These are phyloP conservation scores for Blastobotrys capitulatus DNA, from an alignment of 1,139 yeast species.

Conservation along the genomic window DNA sequence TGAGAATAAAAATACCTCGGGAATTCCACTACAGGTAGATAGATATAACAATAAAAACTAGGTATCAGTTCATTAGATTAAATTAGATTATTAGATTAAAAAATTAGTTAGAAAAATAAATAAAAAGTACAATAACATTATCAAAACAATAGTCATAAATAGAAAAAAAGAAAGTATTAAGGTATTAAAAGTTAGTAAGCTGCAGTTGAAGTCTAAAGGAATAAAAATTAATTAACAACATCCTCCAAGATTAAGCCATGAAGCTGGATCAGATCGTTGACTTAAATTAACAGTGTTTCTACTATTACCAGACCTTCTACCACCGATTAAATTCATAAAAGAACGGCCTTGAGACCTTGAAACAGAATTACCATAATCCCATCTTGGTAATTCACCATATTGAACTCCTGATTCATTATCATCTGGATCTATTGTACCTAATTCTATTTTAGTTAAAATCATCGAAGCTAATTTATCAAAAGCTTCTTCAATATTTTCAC, in stretches of 20 bases:
- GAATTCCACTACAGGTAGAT: too few relatives aligned
- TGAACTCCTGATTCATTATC: conserved; percentile 42
- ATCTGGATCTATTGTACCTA: conserved; percentile 43
- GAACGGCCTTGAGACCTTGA: conserved; percentile 13
- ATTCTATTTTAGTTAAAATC: conserved; percentile 41
- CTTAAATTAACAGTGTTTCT: not conserved
- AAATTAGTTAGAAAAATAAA: too few relatives aligned
- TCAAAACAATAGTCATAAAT: not conserved
- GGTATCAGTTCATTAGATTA: too few relatives aligned
- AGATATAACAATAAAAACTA: too few relatives aligned
- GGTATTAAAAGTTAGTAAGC: too few relatives aligned
- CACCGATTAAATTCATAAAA: conserved; percentile 14
- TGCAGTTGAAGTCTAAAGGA: too few relatives aligned
- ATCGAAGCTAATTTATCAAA: conserved; percentile 42
- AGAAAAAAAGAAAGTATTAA: not conserved
- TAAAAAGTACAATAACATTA: too few relatives aligned
- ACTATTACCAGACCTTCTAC: conserved; percentile 1
- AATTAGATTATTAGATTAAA: too few relatives aligned
- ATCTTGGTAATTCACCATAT: conserved; percentile 41
- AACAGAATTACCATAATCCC: conserved; percentile 28
- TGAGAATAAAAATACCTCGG: too few relatives aligned
- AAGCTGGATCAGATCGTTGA: not conserved
- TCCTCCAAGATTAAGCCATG: not conserved
- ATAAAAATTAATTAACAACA: not conserved
- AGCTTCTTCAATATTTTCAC: conserved; percentile 56